These are phyloP conservation scores for Fraxinus albicans DNA, from an alignment of 305 asterid genomes.

Conservation along the genomic window DNA sequence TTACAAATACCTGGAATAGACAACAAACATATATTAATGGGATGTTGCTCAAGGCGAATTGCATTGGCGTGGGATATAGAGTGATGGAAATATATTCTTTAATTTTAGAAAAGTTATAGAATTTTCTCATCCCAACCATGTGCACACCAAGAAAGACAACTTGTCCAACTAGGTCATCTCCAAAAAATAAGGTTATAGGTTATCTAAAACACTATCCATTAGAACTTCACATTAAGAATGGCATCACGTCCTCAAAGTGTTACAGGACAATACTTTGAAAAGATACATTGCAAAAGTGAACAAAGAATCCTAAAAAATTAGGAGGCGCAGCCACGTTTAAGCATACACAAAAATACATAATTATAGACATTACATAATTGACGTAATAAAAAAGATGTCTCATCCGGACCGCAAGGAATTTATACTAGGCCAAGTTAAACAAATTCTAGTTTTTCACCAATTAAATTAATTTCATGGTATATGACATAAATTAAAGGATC, in stretches of 20 bases:
- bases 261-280: not conserved
- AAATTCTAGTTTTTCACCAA: conserved; percentile 13
- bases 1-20: not conserved
- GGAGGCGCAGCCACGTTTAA: not conserved
- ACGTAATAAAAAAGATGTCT: not conserved
- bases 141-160: not conserved
- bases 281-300: not conserved
- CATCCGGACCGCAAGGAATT: conserved; percentile 1
- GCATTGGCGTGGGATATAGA: not conserved
- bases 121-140: not conserved
- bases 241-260: not conserved
- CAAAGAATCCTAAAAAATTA: conserved; percentile 1
- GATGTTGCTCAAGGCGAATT: not conserved
- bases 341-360: not conserved
- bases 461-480: not conserved
- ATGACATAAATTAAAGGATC: not conserved
- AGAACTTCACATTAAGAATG: conserved; percentile 2
- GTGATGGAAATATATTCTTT: not conserved
- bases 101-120: not conserved
- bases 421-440: conserved; percentile 2
- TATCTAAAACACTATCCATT: not conserved
- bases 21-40: not conserved
- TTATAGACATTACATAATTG: not conserved
- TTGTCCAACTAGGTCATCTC: not conserved
- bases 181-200: conserved; percentile 8